Evolutionary conservation across 345 rosid species (phyloP).

Genomic region (Physaria fendleri): DNA sequence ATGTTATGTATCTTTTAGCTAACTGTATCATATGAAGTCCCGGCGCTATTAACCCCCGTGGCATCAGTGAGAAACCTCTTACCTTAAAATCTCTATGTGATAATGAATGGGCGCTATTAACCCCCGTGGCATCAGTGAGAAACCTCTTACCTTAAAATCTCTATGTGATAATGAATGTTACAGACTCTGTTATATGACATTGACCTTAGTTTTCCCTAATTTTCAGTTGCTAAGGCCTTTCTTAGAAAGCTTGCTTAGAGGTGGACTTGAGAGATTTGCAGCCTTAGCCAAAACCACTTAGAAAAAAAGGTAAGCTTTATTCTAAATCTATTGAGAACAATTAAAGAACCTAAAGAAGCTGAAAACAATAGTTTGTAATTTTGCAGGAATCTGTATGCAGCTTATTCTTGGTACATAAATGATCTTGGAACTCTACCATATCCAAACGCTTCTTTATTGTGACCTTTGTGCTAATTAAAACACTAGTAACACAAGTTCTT

Average conservation of each 20-base stretch:
- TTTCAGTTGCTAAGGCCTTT: conserved; percentile 74
- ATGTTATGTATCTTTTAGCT: conserved; percentile 43
- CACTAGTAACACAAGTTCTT: neutral
- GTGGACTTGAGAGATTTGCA: conserved; percentile 71
- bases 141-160: conserved; percentile 4
- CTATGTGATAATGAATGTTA: neutral
- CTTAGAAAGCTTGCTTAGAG: conserved; percentile 50
- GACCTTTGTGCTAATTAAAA: conserved; percentile 10
- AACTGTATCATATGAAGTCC: conserved; percentile 91
- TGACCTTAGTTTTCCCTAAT: neutral
- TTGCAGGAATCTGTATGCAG: conserved; percentile 19
- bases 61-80: conserved; percentile 60
- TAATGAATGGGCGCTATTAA: conserved; percentile 50
- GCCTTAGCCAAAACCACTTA: conserved; percentile 25
- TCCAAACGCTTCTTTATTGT: neutral
- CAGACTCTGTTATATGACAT: neutral
- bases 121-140: conserved; percentile 83
- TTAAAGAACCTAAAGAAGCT: neutral
- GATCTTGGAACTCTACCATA: neutral
- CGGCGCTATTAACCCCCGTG: conserved; percentile 62
- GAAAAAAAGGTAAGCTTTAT: conserved; percentile 5
- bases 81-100: neutral
- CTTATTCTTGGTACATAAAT: conserved; percentile 5
- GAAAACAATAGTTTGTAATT: conserved; percentile 1
- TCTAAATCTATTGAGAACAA: neutral